phyloP scores from a whole-genome alignment of 192 early-diverging fungal genomes.

The Podila verticillata region DNA sequence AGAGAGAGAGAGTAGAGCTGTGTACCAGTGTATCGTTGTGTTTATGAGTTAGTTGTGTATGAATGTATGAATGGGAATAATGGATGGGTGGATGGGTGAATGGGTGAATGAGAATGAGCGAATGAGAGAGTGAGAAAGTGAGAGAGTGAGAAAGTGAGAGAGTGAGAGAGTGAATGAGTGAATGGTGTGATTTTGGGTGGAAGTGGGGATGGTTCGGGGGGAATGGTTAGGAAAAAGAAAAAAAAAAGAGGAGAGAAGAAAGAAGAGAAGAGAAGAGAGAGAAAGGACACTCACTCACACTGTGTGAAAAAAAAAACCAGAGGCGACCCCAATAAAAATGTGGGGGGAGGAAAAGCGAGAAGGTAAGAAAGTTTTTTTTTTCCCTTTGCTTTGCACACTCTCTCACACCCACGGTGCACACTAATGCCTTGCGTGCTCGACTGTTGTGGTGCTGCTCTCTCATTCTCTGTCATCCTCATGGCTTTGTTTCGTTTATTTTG shows the following conservation, averaged over 20 bases:
- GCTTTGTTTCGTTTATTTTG: too few relatives aligned
- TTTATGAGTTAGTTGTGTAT: not conserved
- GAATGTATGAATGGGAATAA: not conserved
- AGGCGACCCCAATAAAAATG: too few relatives aligned
- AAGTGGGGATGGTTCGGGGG: not conserved
- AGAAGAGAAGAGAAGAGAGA: not conserved
- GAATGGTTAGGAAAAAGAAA: not conserved
- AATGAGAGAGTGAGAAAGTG: not conserved
- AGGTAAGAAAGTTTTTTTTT: too few relatives aligned
- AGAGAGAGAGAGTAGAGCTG: not conserved
- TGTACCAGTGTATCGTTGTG: not conserved
- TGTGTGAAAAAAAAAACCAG: too few relatives aligned
- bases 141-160: not conserved
- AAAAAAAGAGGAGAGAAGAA: constrained; percentile 4
- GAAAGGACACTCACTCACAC: not conserved
- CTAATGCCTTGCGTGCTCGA: too few relatives aligned
- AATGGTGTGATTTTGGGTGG: too few relatives aligned
- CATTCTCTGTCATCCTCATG: too few relatives aligned
- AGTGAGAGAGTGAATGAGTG: not conserved
- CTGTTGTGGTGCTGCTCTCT: too few relatives aligned
- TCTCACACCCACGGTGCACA: too few relatives aligned
- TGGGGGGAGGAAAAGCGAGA: too few relatives aligned
- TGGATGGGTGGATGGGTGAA: not conserved
- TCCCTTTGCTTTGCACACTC: too few relatives aligned
- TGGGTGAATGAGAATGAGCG: not conserved